Percentiles rank a stretch among this genome's conserved stretches.
These are phyloP conservation scores for Pinguiococcus pyrenoidosus DNA, from an alignment of 108 stramenopile genomes.

Conservation along the genomic window DNA sequence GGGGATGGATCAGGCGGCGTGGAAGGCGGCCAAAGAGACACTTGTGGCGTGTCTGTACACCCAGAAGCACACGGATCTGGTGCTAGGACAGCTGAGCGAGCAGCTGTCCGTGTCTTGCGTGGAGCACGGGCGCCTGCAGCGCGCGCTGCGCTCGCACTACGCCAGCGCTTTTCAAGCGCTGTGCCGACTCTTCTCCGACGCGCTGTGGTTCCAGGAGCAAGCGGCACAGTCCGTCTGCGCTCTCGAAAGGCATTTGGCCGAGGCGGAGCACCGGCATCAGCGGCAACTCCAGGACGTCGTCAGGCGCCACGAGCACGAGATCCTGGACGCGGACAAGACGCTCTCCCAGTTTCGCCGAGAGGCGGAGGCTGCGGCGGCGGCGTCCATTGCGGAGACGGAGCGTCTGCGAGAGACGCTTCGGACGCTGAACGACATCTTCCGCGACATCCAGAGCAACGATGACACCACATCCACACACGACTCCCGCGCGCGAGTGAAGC, in stretches of 20 bases:
- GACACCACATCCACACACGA: no score
- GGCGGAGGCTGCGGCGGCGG: not conserved
- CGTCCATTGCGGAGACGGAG: constrained; percentile 17
- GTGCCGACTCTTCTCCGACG: constrained; percentile 16
- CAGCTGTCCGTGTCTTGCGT: constrained; percentile 29
- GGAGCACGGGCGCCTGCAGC: constrained; percentile 26
- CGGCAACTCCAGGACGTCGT: constrained; percentile 1
- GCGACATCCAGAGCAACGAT: constrained; percentile 30
- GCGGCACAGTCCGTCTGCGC: no score
- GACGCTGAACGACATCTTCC: constrained; percentile 42
- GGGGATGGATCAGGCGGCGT: constrained; percentile 5
- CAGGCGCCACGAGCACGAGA: not conserved
- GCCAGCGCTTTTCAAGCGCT: constrained; percentile 15
- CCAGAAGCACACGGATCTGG: constrained; percentile 29
- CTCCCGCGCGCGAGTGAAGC: no score
- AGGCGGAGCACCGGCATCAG: no score
- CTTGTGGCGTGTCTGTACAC: constrained; percentile 23
- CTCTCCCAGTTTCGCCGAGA: no score
- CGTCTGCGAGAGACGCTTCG: constrained; percentile 39
- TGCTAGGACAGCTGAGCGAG: constrained; percentile 10
- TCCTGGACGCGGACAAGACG: not conserved
- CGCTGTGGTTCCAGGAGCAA: constrained; percentile 12
- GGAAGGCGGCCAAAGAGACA: not conserved
- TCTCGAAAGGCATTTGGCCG: no score
- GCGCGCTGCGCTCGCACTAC: constrained; percentile 7